phyloP scores from a whole-genome alignment of 176 grass and related monocot genomes.

The Aegilops longissima region DNA sequence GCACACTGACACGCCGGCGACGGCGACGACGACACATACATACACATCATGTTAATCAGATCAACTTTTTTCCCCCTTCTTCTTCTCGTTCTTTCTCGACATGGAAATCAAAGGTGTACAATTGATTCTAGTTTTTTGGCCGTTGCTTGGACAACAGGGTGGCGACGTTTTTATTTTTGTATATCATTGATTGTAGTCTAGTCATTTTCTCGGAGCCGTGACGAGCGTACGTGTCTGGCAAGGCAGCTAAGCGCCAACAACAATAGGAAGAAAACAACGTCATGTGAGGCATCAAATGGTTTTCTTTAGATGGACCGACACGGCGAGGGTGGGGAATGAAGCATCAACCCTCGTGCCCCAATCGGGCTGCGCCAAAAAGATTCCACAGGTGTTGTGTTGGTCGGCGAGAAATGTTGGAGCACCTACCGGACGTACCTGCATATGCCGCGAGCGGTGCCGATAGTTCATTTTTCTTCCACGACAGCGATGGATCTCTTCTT shows the following conservation, averaged over 20 bases:
- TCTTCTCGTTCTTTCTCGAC: neutral
- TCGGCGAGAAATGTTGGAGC: neutral
- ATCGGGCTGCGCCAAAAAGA: neutral
- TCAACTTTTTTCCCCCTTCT: neutral
- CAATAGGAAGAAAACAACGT: neutral
- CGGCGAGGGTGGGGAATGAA: neutral
- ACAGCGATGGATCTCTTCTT: neutral
- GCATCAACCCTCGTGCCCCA: constrained; percentile 15
- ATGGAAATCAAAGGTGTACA: neutral
- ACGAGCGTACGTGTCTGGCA: neutral
- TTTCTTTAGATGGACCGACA: neutral
- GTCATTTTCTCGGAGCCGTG: neutral
- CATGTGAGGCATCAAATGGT: constrained; percentile 8
- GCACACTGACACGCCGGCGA: neutral
- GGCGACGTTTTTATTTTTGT: neutral
- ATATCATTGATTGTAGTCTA: neutral
- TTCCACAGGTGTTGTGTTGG: constrained; percentile 3
- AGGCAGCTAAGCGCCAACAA: neutral
- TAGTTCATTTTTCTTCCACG: neutral
- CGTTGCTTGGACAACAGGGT: neutral
- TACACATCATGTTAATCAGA: neutral
- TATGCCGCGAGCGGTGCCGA: neutral
- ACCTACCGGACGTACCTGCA: neutral
- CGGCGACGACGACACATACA: neutral
- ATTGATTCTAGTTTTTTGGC: neutral